Evolutionary conservation across 2,329 filamentous ascomycete genomes (phyloP).

Genomic region (Paradendryphiella salina): DNA sequence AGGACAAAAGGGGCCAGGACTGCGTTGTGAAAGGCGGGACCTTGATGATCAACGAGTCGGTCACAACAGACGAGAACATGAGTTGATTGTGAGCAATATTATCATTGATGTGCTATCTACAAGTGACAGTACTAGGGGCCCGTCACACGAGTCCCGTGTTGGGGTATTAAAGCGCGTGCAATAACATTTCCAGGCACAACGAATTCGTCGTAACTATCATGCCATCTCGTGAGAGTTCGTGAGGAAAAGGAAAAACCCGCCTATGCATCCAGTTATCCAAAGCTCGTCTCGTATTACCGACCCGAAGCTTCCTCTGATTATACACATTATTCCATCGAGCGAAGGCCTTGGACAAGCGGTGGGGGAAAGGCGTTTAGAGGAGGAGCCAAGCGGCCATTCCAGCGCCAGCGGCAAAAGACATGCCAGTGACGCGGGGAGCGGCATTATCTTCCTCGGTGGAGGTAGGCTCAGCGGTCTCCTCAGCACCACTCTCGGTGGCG

Average conservation of each 20-base stretch:
- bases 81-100: conserved; percentile 20
- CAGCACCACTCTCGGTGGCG: conserved; percentile 8
- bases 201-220: conserved; percentile 31
- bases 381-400: conserved; percentile 45
- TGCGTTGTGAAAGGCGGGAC: too few relatives aligned
- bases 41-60: too few relatives aligned
- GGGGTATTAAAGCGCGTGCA: conserved; percentile 43
- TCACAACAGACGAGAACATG: neutral
- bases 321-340: conserved; percentile 39
- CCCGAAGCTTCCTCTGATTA: conserved; percentile 29
- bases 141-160: conserved; percentile 19
- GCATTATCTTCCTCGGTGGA: conserved; percentile 13
- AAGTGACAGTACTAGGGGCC: conserved; percentile 15
- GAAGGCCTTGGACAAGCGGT: conserved; percentile 23
- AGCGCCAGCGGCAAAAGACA: conserved; percentile 44
- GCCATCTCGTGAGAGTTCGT: conserved; percentile 23
- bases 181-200: conserved; percentile 25
- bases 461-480: conserved; percentile 1
- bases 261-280: conserved; percentile 31
- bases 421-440: conserved; percentile 42
- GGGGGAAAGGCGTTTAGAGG: conserved; percentile 36
- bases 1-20: neutral
- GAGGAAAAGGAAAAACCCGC: conserved; percentile 20
- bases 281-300: conserved; percentile 18
- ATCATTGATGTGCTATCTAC: conserved; percentile 35